phyloP scores from a whole-genome alignment of 2,329 filamentous ascomycete genomes.

The Fusarium sp. region DNA sequence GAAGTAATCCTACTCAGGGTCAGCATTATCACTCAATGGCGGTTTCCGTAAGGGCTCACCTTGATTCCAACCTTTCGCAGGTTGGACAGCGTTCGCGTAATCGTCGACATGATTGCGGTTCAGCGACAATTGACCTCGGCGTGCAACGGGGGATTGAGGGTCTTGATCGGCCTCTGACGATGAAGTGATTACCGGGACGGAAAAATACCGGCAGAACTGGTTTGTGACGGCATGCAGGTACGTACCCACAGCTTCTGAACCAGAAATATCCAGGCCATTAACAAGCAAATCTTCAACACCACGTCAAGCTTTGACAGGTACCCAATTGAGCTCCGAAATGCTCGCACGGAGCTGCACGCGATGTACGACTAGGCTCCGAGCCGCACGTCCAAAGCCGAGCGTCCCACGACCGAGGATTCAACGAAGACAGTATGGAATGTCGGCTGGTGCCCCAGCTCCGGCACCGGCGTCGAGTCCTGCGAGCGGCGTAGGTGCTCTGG shows the following conservation, averaged over 20 bases:
- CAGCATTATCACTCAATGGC: slow-evolving; percentile 22
- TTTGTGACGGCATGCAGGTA: slow-evolving; percentile 36
- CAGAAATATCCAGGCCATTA: slow-evolving; percentile 34
- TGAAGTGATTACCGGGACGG: slow-evolving; percentile 44
- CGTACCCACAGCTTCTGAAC: slow-evolving; percentile 27
- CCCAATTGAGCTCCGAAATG: slow-evolving; percentile 42
- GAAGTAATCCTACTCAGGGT: slow-evolving; percentile 77
- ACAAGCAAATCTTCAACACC: slow-evolving; percentile 24
- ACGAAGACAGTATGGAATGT: slow-evolving; percentile 56
- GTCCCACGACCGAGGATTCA: slow-evolving; percentile 49
- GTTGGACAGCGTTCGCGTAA: slow-evolving; percentile 87
- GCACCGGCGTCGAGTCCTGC: slow-evolving; percentile 40
- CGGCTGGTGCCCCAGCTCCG: slow-evolving; percentile 46
- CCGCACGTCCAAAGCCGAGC: slow-evolving; percentile 36
- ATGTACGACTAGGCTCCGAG: slow-evolving; percentile 45
- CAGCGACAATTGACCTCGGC: slow-evolving; percentile 44
- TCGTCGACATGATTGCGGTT: slow-evolving; percentile 82
- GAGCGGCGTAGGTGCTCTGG: slow-evolving; percentile 55
- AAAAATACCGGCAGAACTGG: slow-evolving; percentile 44
- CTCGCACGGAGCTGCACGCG: slow-evolving; percentile 51
- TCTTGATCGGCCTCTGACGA: slow-evolving; percentile 17
- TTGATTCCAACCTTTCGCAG: slow-evolving; percentile 89
- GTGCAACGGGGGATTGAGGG: slow-evolving; percentile 25
- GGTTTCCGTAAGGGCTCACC: slow-evolving; percentile 60
- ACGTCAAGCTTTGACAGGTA: slow-evolving; percentile 3